These are phyloP conservation scores for Coemansia umbellata DNA, from an alignment of 192 early-diverging fungal genomes.

Conservation along the genomic window DNA sequence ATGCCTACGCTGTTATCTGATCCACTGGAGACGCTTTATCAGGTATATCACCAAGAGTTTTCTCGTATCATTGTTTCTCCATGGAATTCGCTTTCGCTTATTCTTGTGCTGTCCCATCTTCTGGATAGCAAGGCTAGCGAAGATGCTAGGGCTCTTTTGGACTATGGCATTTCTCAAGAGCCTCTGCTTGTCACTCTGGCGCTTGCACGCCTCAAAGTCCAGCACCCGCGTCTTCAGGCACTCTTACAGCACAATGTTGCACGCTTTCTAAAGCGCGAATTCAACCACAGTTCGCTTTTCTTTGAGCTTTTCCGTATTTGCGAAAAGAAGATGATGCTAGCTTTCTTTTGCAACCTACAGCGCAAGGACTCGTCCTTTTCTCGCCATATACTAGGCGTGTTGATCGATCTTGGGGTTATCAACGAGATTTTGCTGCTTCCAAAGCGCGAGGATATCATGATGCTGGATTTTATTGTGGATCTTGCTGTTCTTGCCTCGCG, in stretches of 20 bases:
- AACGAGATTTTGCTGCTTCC: conserved; percentile 42
- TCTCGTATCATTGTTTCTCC: conserved; percentile 42
- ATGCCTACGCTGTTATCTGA: conserved; percentile 38
- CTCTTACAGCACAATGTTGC: conserved; percentile 48
- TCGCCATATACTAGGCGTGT: conserved; percentile 34
- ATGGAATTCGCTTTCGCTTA: conserved; percentile 52
- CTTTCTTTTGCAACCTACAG: conserved; percentile 48
- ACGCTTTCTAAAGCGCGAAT: conserved; percentile 45
- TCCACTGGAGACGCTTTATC: conserved; percentile 47
- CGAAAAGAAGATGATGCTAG: conserved; percentile 49
- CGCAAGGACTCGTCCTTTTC: conserved; percentile 41
- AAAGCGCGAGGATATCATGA: conserved; percentile 50
- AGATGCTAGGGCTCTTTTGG: conserved; percentile 38
- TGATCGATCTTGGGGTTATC: conserved; percentile 42
- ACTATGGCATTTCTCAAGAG: conserved; percentile 38
- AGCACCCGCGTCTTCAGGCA: conserved; percentile 50
- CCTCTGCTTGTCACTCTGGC: conserved; percentile 48
- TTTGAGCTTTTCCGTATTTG: conserved; percentile 52
- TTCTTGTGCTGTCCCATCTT: conserved; percentile 44
- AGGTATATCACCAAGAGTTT: conserved; percentile 40
- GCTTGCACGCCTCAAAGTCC: conserved; percentile 48
- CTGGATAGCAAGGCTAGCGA: conserved; percentile 46
- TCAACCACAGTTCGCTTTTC: conserved; percentile 30
- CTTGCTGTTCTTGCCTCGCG: conserved; percentile 50
- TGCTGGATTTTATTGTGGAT: conserved; percentile 52